phyloP scores from a whole-genome alignment of 2,329 filamentous ascomycete species.

The Teratosphaeria nubilosa region DNA sequence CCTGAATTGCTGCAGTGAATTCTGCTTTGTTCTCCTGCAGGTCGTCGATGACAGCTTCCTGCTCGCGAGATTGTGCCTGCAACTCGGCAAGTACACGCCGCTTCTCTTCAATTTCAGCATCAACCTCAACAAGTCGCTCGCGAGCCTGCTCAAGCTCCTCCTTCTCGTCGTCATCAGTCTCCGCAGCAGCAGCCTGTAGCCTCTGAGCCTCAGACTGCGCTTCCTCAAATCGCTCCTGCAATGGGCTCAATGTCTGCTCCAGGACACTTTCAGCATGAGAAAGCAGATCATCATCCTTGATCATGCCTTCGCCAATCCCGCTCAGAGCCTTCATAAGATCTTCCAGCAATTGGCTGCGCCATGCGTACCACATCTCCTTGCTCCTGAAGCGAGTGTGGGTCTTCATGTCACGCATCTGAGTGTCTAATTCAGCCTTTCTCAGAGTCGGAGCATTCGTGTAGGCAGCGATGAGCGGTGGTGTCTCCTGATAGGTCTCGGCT shows the following conservation, averaged over 20 bases:
- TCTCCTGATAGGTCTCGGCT: conserved; percentile 76
- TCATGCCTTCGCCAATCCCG: conserved; percentile 67
- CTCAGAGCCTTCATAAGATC: conserved; percentile 73
- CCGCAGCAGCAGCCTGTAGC: conserved; percentile 61
- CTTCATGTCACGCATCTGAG: conserved; percentile 95
- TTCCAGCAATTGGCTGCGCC: conserved; percentile 80
- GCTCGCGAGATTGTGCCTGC: conserved; percentile 55
- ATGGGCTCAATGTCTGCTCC: conserved; percentile 53
- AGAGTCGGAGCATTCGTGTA: conserved; percentile 79
- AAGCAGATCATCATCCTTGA: conserved; percentile 58
- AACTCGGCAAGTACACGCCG: conserved; percentile 57
- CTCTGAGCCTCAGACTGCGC: conserved; percentile 53
- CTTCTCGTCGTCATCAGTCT: conserved; percentile 70
- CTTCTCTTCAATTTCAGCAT: conserved; percentile 61
- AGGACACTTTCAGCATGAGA: conserved; percentile 59
- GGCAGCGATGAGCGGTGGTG: conserved; percentile 82
- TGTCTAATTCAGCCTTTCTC: conserved; percentile 80
- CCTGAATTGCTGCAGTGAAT: conserved; percentile 63
- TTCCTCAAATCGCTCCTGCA: conserved; percentile 50
- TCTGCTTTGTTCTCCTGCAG: conserved; percentile 57
- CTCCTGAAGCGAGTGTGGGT: conserved; percentile 80
- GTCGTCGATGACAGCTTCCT: conserved; percentile 53
- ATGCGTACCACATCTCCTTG: conserved; percentile 97
- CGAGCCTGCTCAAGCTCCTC: conserved; percentile 66
- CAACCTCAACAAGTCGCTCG: conserved; percentile 53